Percentiles rank a stretch among this genome's conserved stretches.
Evolutionary conservation across 345 rosid species (phyloP).

Genomic region (Eucalyptus erythrocorys): DNA sequence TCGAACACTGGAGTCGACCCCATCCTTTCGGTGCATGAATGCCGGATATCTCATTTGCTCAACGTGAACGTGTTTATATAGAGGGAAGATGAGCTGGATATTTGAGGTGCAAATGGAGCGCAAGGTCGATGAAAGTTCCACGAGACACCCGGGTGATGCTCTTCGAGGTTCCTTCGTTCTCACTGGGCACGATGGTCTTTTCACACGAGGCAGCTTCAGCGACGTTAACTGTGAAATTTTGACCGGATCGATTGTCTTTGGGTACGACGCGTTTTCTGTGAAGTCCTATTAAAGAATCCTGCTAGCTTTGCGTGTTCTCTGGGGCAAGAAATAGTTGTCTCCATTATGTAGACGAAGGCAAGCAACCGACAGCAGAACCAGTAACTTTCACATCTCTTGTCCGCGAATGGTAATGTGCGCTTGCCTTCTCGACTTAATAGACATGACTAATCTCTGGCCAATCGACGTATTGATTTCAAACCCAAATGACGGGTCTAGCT

Average conservation of each 20-base stretch:
- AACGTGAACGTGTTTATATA: not conserved
- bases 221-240: not conserved
- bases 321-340: not conserved
- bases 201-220: accelerated
- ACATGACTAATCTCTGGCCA: not conserved
- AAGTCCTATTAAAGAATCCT: not conserved
- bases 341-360: not conserved
- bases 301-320: not conserved
- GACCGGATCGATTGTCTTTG: not conserved
- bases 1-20: not conserved
- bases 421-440: not conserved
- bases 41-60: not conserved
- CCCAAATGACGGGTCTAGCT: not conserved
- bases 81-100: not conserved
- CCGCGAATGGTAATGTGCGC: not conserved
- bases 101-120: not conserved
- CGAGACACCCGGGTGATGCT: not conserved
- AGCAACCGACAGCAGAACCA: not conserved
- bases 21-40: not conserved
- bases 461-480: not conserved
- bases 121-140: not conserved
- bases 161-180: not conserved
- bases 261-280: not conserved
- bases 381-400: not conserved
- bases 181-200: not conserved